Evolutionary conservation across 1,284 basidiomycete genomes (phyloP).

Genomic region (Malassezia furfur): DNA sequence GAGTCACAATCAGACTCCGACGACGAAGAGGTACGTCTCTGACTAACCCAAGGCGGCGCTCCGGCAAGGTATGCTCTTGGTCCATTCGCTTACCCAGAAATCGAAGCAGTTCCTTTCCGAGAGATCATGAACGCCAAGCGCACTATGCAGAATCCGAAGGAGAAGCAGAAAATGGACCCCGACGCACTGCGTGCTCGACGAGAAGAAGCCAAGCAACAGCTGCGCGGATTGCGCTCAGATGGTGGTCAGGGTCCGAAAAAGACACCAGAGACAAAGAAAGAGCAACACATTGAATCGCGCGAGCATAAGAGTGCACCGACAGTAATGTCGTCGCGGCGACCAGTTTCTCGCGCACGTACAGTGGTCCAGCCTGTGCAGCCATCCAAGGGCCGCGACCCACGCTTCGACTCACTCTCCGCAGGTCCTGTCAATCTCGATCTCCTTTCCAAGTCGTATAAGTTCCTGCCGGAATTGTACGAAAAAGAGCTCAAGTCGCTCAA

Average conservation of each 20-base stretch:
- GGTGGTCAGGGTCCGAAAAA: constrained; percentile 1
- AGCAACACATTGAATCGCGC: constrained; percentile 50
- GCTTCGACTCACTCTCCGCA: constrained; percentile 65
- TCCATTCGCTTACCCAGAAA: constrained; percentile 16
- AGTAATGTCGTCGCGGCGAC: constrained; percentile 74
- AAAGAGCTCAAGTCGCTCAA: constrained; percentile 62
- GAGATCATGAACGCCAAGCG: constrained; percentile 17
- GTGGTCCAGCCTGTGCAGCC: constrained; percentile 60
- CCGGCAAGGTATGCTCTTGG: neutral
- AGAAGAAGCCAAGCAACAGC: constrained; percentile 17
- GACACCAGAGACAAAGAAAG: constrained; percentile 8
- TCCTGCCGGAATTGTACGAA: constrained; percentile 63
- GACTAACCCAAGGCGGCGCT: neutral
- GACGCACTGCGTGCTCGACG: constrained; percentile 22
- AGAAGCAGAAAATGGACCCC: constrained; percentile 17
- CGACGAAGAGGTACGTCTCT: constrained; percentile 1
- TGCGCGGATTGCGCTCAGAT: constrained; percentile 6
- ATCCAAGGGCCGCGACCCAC: constrained; percentile 66
- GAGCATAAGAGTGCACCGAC: constrained; percentile 80
- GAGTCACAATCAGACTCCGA: neutral
- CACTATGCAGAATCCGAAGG: neutral
- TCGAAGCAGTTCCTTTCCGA: constrained; percentile 7
- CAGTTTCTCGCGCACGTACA: constrained; percentile 67
- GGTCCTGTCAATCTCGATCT: constrained; percentile 63
- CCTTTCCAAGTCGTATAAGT: constrained; percentile 68